phyloP scores from a whole-genome alignment of 306 rosid species.

The Acmispon strigosus region DNA sequence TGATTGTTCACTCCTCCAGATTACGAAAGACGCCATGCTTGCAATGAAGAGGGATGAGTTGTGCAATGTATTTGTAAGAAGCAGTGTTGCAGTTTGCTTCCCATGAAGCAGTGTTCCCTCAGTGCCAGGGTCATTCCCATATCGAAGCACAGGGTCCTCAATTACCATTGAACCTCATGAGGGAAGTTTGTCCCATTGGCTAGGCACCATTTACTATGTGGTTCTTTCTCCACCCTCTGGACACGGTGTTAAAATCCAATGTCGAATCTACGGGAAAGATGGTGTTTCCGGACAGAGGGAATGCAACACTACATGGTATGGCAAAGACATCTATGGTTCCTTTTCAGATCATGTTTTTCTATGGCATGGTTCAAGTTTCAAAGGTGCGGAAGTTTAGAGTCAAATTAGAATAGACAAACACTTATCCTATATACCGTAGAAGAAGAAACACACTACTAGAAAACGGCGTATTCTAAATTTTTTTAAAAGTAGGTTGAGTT shows the following conservation, averaged over 20 bases:
- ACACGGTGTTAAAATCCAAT: neutral
- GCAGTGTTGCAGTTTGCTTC: neutral
- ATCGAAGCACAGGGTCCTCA: neutral
- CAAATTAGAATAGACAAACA: too few relatives aligned
- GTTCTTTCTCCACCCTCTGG: neutral
- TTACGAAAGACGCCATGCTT: neutral
- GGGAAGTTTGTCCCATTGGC: too few relatives aligned
- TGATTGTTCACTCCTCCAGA: neutral
- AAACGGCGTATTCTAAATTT: too few relatives aligned
- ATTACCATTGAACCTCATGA: neutral
- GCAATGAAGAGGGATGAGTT: neutral
- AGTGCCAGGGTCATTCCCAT: neutral
- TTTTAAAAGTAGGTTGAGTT: too few relatives aligned
- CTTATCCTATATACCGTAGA: too few relatives aligned
- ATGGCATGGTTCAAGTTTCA: neutral
- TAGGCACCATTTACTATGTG: neutral
- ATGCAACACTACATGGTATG: neutral
- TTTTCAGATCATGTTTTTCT: slow-evolving; percentile 3
- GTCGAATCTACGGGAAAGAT: neutral
- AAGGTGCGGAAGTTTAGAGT: too few relatives aligned
- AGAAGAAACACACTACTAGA: too few relatives aligned
- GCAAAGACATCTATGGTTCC: neutral
- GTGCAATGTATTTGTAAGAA: neutral
- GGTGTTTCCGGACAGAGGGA: too few relatives aligned
- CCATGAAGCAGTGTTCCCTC: slow-evolving; percentile 12